A percentile compares a stretch with the other conserved stretches of the same genome.
Conservation (phyloP, 1,284 basidiomycete genomes). For the Ceratobasidium sp. region DNA sequence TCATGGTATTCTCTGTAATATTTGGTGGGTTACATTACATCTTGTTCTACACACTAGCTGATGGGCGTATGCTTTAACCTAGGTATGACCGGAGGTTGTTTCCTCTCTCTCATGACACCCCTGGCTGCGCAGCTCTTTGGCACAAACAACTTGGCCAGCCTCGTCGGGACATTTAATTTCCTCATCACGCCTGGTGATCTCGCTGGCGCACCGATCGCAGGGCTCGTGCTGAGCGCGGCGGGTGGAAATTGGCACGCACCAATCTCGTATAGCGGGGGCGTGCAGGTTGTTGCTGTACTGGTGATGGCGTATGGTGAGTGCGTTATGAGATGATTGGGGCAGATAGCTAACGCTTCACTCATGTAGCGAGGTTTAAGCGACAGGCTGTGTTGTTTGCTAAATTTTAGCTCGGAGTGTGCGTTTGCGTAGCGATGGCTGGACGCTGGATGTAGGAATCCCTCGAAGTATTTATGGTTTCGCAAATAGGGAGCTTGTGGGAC, state of each 20-base stretch:
- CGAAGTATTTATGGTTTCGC: too few species aligned
- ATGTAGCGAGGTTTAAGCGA: slow-evolving; percentile 34
- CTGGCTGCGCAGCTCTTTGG: slow-evolving; percentile 52
- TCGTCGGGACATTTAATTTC: slow-evolving; percentile 51
- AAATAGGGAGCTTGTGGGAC: too few species aligned
- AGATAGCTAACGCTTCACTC: not conserved
- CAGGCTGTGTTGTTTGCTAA: slow-evolving; percentile 11
- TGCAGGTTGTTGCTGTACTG: slow-evolving; percentile 47
- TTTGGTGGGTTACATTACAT: slow-evolving; percentile 45
- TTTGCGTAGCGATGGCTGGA: too few species aligned
- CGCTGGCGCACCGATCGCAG: slow-evolving; percentile 50
- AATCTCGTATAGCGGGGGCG: slow-evolving; percentile 46
- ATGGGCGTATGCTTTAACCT: not conserved
- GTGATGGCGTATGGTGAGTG: slow-evolving; percentile 48
- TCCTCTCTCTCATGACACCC: slow-evolving; percentile 51
- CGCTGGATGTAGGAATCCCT: too few species aligned
- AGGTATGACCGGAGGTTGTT: slow-evolving; percentile 17
- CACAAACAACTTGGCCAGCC: slow-evolving; percentile 49
- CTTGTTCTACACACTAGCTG: not conserved
- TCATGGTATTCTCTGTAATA: slow-evolving; percentile 50
- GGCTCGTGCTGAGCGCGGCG: slow-evolving; percentile 49
- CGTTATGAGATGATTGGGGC: not conserved
- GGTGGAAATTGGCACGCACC: slow-evolving; percentile 52
- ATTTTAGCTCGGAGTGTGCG: not conserved
- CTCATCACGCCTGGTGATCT: slow-evolving; percentile 49